Percentiles rank a stretch among this genome's conserved stretches.
phyloP scores from a whole-genome alignment of 73 alveolate genomes.

The Paramecium sonneborni region DNA sequence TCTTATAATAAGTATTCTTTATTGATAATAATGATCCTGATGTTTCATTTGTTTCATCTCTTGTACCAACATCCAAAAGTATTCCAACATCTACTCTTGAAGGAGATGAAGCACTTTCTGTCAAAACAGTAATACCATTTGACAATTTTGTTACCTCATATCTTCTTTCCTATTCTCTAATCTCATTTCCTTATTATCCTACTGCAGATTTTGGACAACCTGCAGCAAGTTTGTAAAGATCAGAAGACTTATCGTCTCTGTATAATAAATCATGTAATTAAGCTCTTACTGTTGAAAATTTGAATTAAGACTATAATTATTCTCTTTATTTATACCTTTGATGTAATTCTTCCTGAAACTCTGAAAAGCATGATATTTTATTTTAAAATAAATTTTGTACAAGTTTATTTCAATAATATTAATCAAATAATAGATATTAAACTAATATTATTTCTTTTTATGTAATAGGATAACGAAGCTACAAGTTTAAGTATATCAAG shows the following conservation, averaged over 20 bases:
- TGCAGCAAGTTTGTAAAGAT: slow-evolving; percentile 7
- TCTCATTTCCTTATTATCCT: slow-evolving; percentile 44
- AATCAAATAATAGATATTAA: neutral
- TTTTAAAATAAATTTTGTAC: neutral
- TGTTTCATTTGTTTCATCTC: slow-evolving; percentile 85
- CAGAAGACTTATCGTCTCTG: slow-evolving; percentile 17
- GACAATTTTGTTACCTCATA: slow-evolving; percentile 76
- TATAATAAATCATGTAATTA: neutral
- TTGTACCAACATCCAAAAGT: slow-evolving; percentile 82
- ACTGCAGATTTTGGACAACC: neutral
- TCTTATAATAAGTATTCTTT: slow-evolving; percentile 78
- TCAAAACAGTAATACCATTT: slow-evolving; percentile 83
- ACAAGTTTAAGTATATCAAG: neutral
- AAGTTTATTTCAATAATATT: neutral
- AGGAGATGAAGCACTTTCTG: slow-evolving; percentile 84
- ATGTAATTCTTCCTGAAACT: slow-evolving; percentile 23
- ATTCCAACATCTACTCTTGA: slow-evolving; percentile 83
- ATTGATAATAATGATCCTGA: slow-evolving; percentile 82
- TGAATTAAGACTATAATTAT: neutral
- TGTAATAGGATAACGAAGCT: neutral
- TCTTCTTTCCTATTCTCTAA: slow-evolving; percentile 61
- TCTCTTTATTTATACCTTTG: neutral
- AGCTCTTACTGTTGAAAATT: neutral
- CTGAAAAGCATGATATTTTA: slow-evolving; percentile 35
- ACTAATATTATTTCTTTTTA: neutral